phyloP scores from a whole-genome alignment of 768 basidiomycete genomes.

The Naganishia onofrii region DNA sequence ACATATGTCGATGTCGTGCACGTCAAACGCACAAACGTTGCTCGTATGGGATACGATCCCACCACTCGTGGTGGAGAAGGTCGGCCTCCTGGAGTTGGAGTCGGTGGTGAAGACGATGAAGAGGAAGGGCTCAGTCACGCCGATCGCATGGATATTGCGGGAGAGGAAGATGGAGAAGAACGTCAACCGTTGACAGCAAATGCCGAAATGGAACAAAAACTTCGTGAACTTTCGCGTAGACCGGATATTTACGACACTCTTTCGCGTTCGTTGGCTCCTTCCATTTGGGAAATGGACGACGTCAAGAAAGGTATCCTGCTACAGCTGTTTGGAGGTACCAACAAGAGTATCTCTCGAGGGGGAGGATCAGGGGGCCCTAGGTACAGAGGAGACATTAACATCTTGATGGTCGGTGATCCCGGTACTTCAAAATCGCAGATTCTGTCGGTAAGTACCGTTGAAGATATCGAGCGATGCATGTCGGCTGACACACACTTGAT shows the following conservation, averaged over 20 bases:
- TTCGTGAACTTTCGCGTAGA: conserved; percentile 68
- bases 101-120: conserved; percentile 63
- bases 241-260: conserved; percentile 85
- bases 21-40: conserved; percentile 67
- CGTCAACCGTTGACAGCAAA: conserved; percentile 48
- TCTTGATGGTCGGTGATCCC: conserved; percentile 93
- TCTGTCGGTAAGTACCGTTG: conserved; percentile 63
- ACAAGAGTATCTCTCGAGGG: conserved; percentile 87
- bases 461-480: not conserved
- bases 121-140: conserved; percentile 57
- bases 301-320: conserved; percentile 97
- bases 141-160: conserved; percentile 36
- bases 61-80: conserved; percentile 64
- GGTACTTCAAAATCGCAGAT: conserved; percentile 99
- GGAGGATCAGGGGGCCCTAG: conserved; percentile 94
- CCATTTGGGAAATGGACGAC: conserved; percentile 97
- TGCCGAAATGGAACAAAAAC: conserved; percentile 75
- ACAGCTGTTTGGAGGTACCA: conserved; percentile 95
- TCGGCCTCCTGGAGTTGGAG: conserved; percentile 68
- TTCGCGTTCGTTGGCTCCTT: conserved; percentile 81
- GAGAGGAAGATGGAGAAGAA: conserved; percentile 50
- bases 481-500: not conserved
- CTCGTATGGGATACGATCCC: conserved; percentile 70
- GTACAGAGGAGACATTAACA: conserved; percentile 97
- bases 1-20: conserved; percentile 96